Evolutionary conservation across 164 flowering plant genomes (phyloP).

Genomic region (Liquidambar formosana): DNA sequence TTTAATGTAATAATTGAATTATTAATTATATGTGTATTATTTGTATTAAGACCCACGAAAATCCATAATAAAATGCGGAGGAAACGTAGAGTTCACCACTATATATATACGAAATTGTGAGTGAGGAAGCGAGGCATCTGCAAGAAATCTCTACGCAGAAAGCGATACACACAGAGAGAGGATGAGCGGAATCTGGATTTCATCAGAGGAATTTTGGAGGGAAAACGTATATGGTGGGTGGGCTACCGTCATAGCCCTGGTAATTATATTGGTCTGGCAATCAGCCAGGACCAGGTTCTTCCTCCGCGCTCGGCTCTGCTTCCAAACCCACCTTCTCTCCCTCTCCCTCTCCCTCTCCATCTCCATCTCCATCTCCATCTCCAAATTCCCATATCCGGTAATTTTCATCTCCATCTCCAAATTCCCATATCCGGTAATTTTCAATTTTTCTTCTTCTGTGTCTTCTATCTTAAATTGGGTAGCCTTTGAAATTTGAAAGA

Average conservation of each 20-base stretch:
- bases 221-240: constrained; percentile 29
- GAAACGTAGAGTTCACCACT: too few species aligned
- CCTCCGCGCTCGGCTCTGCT: background rate
- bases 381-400: background rate
- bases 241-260: constrained; percentile 36
- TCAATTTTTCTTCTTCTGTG: background rate
- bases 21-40: too few species aligned
- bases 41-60: too few species aligned
- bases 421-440: background rate
- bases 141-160: background rate
- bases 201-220: constrained; percentile 30
- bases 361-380: background rate
- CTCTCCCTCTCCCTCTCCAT: background rate
- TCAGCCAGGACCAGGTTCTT: constrained; percentile 9
- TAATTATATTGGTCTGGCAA: constrained; percentile 33
- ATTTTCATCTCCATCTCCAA: background rate
- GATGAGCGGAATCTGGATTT: background rate
- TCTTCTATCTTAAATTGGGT: background rate
- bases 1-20: too few species aligned
- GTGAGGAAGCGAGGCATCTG: background rate
- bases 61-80: too few species aligned
- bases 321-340: constrained; percentile 8
- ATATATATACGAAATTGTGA: too few species aligned
- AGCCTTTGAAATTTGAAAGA: background rate
- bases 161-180: background rate